Evolutionary conservation across 129 eudicot genomes (phyloP), one percentile per base, ranked within the genome.

Genomic region (Flaveria bidentis): DNA sequence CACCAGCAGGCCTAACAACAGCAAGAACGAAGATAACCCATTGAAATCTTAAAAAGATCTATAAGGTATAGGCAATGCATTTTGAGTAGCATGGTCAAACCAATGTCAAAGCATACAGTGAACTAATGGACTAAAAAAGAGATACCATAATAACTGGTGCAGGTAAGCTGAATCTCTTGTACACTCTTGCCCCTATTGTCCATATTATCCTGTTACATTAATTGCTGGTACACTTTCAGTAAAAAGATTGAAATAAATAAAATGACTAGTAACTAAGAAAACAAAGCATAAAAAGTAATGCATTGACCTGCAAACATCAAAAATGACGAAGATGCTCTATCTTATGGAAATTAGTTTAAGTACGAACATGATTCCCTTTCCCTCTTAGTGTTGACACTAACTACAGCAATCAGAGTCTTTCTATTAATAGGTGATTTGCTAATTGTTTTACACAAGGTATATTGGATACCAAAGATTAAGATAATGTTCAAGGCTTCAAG

Each of bases 1-100:
- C 96, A 94, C 99, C 99, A 94, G 86, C 99, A 89, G 20, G 91
- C 93, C 99, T 94, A 75, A 67, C 61, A 64, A 72, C 39, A 67
- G 62, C n/a, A 72, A 9, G 25, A 70, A 26, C 28, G 36, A 57
- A 57, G 63, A 60, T 69, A 69, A 44, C 69, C 51, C 51, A 26
- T 77, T 55, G 66, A 30, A 69, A 69, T 68, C 46, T 66, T 26
- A 42, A n/a, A 67, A 60, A 4, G 2, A 22, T 55, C 61, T 55
- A 49, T 70, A 28, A 33, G 39, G 70, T 50, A 76, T 41, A 62
- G 61, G 57, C 25, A 69, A 69, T 22, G 47, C 67, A 63, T 15
- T 45, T 56, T 47, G 28, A 49, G 56, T 71, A 76, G 67, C 30
- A 10, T 45, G 49, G 76, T 60, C 52, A 70, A 71, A 61, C 39